phyloP scores from a whole-genome alignment of 164 flowering plant genomes.

The Stephania yunnanensis region DNA sequence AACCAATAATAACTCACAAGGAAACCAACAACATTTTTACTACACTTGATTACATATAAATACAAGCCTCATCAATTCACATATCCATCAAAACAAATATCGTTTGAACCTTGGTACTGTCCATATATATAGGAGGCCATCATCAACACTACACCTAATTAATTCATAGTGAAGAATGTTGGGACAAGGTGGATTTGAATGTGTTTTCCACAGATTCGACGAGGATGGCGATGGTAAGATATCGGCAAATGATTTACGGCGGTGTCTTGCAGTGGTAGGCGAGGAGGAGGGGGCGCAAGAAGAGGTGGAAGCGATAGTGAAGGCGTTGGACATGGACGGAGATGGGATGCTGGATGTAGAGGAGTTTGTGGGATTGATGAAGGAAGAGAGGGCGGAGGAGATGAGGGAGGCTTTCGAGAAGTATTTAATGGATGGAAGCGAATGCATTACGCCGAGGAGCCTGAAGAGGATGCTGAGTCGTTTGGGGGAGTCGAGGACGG shows the following conservation, averaged over 20 bases:
- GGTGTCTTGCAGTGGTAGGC: conserved; percentile 25
- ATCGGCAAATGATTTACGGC: conserved; percentile 34
- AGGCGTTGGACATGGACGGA: conserved; percentile 39
- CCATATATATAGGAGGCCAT: too few relatives aligned
- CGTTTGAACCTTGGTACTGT: too few relatives aligned
- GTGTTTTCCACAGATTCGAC: conserved; percentile 32
- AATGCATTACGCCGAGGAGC: conserved; percentile 39
- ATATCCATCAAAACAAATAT: too few relatives aligned
- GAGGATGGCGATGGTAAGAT: conserved; percentile 48
- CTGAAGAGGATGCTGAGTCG: conserved; percentile 38
- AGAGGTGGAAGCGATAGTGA: conserved; percentile 36
- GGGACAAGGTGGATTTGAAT: conserved; percentile 10
- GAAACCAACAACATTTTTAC: too few relatives aligned
- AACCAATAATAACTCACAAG: too few relatives aligned
- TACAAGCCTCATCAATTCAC: neutral
- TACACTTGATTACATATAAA: neutral
- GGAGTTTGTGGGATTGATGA: conserved; percentile 34
- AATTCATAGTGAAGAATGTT: neutral
- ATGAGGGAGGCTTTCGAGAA: conserved; percentile 40
- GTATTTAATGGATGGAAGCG: conserved; percentile 43
- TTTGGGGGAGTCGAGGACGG: conserved; percentile 22
- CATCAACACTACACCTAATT: too few relatives aligned
- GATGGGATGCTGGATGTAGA: conserved; percentile 43
- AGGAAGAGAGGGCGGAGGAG: conserved; percentile 35
- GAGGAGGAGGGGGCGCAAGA: conserved; percentile 16